These are phyloP conservation scores for Fusarium agapanthi DNA, from an alignment of 2,329 filamentous ascomycete genomes.

Conservation along the genomic window DNA sequence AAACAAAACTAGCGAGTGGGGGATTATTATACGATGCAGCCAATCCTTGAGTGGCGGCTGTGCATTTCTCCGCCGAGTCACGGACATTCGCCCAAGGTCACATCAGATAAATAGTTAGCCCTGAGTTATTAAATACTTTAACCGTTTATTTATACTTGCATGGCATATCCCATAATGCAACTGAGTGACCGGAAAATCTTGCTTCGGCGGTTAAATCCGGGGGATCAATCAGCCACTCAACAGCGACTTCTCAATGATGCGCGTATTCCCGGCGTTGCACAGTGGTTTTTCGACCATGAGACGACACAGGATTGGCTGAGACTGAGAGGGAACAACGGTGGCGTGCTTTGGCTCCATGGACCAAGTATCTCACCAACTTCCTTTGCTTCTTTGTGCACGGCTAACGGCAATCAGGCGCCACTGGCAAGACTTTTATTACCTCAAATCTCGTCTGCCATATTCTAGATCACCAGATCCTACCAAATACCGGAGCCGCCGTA, in stretches of 20 bases:
- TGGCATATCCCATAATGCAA: neutral
- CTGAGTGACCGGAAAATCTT: accelerated
- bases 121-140: neutral
- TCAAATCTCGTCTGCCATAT: neutral
- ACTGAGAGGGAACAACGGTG: accelerated
- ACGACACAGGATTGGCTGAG: neutral
- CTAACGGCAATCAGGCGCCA: neutral
- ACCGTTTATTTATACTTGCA: neutral
- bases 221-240: neutral
- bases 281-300: neutral
- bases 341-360: constrained; percentile 3
- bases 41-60: neutral
- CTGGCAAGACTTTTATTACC: constrained; percentile 10
- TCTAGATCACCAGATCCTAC: accelerated
- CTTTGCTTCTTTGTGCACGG: accelerated
- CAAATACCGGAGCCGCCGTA: neutral
- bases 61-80: neutral
- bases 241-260: neutral
- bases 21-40: neutral
- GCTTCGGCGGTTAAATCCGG: neutral
- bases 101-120: neutral
- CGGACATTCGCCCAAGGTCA: neutral
- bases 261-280: neutral
- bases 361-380: neutral
- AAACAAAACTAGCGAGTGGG: neutral